Evolutionary conservation across 2,329 filamentous ascomycete genomes (phyloP).

Genomic region (Amylocarpus encephaloides): DNA sequence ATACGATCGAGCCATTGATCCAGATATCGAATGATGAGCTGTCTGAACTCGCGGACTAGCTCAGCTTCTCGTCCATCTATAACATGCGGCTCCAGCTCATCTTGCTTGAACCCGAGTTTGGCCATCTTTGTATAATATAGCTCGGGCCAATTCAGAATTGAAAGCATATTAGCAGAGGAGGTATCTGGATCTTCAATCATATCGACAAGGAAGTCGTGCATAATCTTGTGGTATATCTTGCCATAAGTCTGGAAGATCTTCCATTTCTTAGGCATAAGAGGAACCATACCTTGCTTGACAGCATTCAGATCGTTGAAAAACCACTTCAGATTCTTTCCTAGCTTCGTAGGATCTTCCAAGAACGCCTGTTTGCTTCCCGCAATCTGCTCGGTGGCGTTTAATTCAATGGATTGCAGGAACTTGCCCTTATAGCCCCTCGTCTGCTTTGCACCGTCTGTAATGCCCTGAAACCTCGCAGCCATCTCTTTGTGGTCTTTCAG

Average conservation of each 20-base stretch:
- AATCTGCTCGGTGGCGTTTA: conserved; percentile 56
- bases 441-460: conserved; percentile 87
- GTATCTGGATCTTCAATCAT: conserved; percentile 79
- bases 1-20: conserved; percentile 98
- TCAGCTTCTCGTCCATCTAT: conserved; percentile 87
- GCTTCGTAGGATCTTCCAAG: conserved; percentile 69
- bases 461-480: conserved; percentile 86
- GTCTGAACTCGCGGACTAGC: conserved; percentile 86
- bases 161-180: conserved; percentile 80
- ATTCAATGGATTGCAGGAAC: conserved; percentile 67
- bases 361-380: conserved; percentile 62
- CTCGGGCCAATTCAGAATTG: conserved; percentile 90
- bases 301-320: conserved; percentile 97
- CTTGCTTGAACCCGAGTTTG: conserved; percentile 73
- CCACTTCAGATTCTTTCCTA: conserved; percentile 90
- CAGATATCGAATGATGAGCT: conserved; percentile 89
- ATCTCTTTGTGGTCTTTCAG: conserved; percentile 95
- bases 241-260: conserved; percentile 87
- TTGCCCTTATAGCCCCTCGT: conserved; percentile 96
- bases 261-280: conserved; percentile 93
- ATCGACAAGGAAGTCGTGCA: conserved; percentile 86
- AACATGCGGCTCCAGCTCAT: conserved; percentile 76
- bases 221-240: conserved; percentile 83
- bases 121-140: conserved; percentile 96
- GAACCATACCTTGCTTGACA: conserved; percentile 86